A percentile compares a stretch with the other conserved stretches of the same genome.
Conservation (phyloP, 2,329 filamentous ascomycete genomes). For the Aspergillus sp. region DNA sequence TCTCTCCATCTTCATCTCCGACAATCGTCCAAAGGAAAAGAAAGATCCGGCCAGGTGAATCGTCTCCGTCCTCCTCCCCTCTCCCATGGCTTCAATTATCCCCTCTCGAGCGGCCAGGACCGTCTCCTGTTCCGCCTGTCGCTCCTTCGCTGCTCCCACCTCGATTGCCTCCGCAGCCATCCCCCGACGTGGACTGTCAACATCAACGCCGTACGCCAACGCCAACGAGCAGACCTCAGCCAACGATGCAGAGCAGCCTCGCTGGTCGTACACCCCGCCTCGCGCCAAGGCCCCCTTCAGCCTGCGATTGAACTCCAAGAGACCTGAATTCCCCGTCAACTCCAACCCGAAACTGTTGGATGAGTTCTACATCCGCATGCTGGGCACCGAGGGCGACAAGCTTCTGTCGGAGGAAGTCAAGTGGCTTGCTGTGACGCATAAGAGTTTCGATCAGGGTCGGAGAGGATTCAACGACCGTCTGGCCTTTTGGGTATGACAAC, state of each 20-base stretch:
- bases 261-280: slow-evolving; percentile 68
- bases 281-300: slow-evolving; percentile 64
- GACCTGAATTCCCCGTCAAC: slow-evolving; percentile 61
- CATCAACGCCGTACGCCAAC: slow-evolving; percentile 10
- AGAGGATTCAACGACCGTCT: slow-evolving; percentile 92
- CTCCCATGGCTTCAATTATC: slow-evolving; percentile 45
- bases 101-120: slow-evolving; percentile 37
- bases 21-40: slow-evolving; percentile 7
- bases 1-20: slow-evolving; percentile 17
- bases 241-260: slow-evolving; percentile 43
- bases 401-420: slow-evolving; percentile 86
- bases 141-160: slow-evolving; percentile 16
- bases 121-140: slow-evolving; percentile 27
- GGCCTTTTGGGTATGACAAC: slow-evolving; percentile 69
- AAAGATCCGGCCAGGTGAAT: slow-evolving; percentile 9
- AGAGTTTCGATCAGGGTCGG: slow-evolving; percentile 93
- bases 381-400: slow-evolving; percentile 68
- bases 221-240: slow-evolving; percentile 20
- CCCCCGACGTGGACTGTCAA: slow-evolving; percentile 22
- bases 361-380: slow-evolving; percentile 68
- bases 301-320: slow-evolving; percentile 29
- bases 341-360: slow-evolving; percentile 69
- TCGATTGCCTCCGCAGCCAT: slow-evolving; percentile 11
- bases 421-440: slow-evolving; percentile 95
- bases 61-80: slow-evolving; percentile 5